A percentile compares a stretch with the other conserved stretches of the same genome.
Evolutionary conservation across 164 flowering plant genomes (phyloP).

Genomic region (Cinnamomum chago): DNA sequence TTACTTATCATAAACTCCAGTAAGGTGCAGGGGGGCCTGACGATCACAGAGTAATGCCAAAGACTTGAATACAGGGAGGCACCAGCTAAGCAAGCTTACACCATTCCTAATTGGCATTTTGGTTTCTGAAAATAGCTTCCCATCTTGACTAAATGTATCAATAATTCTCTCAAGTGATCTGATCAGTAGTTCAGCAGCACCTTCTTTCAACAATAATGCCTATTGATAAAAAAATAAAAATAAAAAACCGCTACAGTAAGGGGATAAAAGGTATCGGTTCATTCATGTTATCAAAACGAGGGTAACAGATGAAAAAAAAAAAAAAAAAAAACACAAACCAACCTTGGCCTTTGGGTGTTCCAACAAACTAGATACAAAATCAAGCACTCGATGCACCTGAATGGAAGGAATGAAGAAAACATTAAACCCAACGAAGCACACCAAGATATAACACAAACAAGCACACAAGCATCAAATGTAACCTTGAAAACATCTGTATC

Average conservation of each 20-base stretch:
- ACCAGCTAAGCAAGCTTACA: constrained; percentile 48
- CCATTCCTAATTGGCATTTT: constrained; percentile 30
- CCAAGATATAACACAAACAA: background rate
- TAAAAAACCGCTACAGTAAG: constrained; percentile 10
- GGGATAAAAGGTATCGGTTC: background rate
- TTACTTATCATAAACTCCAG: constrained; percentile 42
- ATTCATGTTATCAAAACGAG: background rate
- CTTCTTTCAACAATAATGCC: constrained; percentile 60
- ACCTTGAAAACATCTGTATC: constrained; percentile 85
- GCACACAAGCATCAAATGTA: constrained; percentile 4
- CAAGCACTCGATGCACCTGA: constrained; percentile 67
- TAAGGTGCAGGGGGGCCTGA: constrained; percentile 18
- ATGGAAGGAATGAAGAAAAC: constrained; percentile 6
- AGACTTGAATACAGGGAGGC: constrained; percentile 60
- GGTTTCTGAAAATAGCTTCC: constrained; percentile 31
- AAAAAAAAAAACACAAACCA: background rate
- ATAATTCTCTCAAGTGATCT: constrained; percentile 50
- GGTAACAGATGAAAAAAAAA: background rate
- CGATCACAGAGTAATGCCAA: constrained; percentile 46
- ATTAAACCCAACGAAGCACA: background rate
- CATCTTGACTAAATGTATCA: constrained; percentile 36
- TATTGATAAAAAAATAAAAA: constrained; percentile 9
- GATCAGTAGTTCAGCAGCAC: constrained; percentile 38
- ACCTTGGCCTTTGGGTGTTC: constrained; percentile 94
- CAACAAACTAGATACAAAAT: constrained; percentile 63